Percentiles rank a stretch among this genome's conserved stretches.
These are phyloP conservation scores for Chenopodium quinoa DNA, from an alignment of 148 eudicot genomes.

Conservation along the genomic window DNA sequence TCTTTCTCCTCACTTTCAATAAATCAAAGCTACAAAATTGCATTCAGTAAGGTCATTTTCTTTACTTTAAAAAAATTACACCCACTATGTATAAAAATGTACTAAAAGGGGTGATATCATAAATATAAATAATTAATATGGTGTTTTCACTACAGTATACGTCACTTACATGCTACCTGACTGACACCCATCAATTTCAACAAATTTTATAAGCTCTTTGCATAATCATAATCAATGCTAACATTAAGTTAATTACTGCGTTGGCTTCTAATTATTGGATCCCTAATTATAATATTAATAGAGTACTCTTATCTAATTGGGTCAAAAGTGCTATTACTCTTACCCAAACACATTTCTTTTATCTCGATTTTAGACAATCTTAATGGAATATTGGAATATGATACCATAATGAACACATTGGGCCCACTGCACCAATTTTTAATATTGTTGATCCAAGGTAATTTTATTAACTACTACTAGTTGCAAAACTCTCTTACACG, in stretches of 20 bases:
- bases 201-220: slow-evolving; percentile 14
- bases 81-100: too few species aligned
- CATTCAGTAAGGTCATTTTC: too few species aligned
- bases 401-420: slow-evolving; percentile 19
- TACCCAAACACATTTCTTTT: slow-evolving; percentile 8
- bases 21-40: too few species aligned
- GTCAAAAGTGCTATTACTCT: slow-evolving; percentile 15
- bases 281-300: not conserved
- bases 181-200: slow-evolving; percentile 30
- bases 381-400: slow-evolving; percentile 31
- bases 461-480: not conserved
- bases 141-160: not conserved
- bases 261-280: slow-evolving; percentile 30
- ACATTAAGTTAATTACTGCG: slow-evolving; percentile 11
- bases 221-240: slow-evolving; percentile 17
- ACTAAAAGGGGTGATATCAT: too few species aligned
- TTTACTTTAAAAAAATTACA: too few species aligned
- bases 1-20: too few species aligned
- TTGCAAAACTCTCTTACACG: not conserved
- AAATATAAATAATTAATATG: not conserved
- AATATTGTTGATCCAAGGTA: not conserved
- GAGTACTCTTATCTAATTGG: not conserved
- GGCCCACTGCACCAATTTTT: slow-evolving; percentile 1
- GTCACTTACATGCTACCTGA: slow-evolving; percentile 20
- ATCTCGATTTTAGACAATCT: slow-evolving; percentile 12